Evolutionary conservation across 495 filamentous ascomycete species (phyloP), one percentile per base, ranked within the genome.

Genomic region (Trichodelitschia bisporula): DNA sequence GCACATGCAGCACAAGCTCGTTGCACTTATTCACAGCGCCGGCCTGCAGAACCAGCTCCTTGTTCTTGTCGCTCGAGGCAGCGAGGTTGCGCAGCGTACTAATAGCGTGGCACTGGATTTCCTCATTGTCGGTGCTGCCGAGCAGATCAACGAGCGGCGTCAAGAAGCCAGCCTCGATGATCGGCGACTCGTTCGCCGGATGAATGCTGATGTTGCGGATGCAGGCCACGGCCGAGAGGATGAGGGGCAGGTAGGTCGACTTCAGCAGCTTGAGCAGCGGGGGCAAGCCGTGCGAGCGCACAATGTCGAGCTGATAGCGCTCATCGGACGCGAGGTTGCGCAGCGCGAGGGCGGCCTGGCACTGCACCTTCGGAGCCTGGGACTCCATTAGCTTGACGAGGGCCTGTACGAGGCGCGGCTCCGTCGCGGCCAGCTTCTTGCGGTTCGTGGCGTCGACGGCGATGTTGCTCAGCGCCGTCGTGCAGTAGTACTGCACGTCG

Each of bases 121-220:
- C 86, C 51, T 97, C 86, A 42, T 93, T 91, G 40, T 95, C 89
- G 5, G 82, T 93, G 4, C 80, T 82, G 17, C 84, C 86, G 13
- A 97, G 60, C 4, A 97, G 60, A 34, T 93, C 86, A 13, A 97
- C 89, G 33, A 97, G 50, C 2, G 86, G 86, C 43, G 76, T 80
- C 28, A 97, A 49, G 46, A 97, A 95, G 19, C 84, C 86, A 8
- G 86, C 86, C 42, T 97, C 89, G 36, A 97, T 97, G 34, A 97
- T 95, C 0, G 86, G 89, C n/a, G 82, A 93, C 53, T 97, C 86
- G 50, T 97, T 97, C 32, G 80, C 56, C n/a, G 86, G 86, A 43
- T 97, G 86, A 40, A 97, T 97, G 26, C 83, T 92, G 43, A 97
- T 97, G 45, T 97, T 97, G 35, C 86, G 77, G 40, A 97, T 95